Percentiles rank a stretch among this genome's conserved stretches.
These are phyloP conservation scores for Solanum corneliomulleri DNA, from an alignment of 257 asterid species.

Conservation along the genomic window DNA sequence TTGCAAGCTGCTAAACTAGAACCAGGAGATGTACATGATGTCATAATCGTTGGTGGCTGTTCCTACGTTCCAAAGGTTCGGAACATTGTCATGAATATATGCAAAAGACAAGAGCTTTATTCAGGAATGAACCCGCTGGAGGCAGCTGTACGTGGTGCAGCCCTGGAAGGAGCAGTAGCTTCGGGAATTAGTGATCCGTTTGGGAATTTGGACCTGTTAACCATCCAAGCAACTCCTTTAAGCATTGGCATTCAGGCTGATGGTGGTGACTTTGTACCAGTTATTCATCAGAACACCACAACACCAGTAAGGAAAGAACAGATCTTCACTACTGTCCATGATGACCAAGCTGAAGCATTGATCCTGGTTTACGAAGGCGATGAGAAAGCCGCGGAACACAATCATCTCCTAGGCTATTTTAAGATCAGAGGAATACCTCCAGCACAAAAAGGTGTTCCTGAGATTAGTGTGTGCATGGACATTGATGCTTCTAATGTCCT, in stretches of 20 bases:
- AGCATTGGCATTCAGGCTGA: constrained; percentile 61
- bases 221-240: constrained; percentile 60
- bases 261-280: constrained; percentile 42
- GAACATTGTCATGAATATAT: constrained; percentile 17
- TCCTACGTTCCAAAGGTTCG: constrained; percentile 51
- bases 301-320: constrained; percentile 49
- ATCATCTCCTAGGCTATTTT: constrained; percentile 65
- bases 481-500: constrained; percentile 54
- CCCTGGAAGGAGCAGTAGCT: constrained; percentile 78
- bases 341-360: constrained; percentile 62
- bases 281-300: constrained; percentile 49
- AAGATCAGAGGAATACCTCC: constrained; percentile 65
- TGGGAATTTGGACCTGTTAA: constrained; percentile 64
- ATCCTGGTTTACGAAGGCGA: constrained; percentile 67
- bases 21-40: constrained; percentile 40
- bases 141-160: constrained; percentile 87
- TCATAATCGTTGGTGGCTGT: constrained; percentile 76
- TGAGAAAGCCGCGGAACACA: constrained; percentile 31
- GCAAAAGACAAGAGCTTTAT: constrained; percentile 30
- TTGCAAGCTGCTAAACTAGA: constrained; percentile 50
- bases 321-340: constrained; percentile 60
- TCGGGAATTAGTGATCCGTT: constrained; percentile 67
- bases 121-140: constrained; percentile 50
- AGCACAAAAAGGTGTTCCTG: constrained; percentile 67
- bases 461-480: constrained; percentile 64